These are phyloP conservation scores for Diphasiastrum complanatum DNA, from an alignment of 83 land plant species.

Conservation along the genomic window DNA sequence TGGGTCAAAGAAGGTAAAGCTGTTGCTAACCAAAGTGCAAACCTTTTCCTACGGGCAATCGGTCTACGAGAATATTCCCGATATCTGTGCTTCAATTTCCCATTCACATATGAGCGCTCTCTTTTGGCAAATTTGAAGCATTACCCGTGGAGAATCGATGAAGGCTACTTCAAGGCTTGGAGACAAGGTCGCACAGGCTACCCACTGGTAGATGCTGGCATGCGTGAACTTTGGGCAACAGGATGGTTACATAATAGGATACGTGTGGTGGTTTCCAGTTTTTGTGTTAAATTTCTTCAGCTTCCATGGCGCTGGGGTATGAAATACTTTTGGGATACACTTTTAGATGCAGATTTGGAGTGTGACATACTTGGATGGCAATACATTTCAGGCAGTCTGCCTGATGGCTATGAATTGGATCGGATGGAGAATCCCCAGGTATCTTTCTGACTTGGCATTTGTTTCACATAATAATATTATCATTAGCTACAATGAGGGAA, in stretches of 20 bases:
- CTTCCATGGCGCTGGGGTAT: constrained; percentile 40
- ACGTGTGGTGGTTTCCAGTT: constrained; percentile 33
- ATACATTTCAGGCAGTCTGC: constrained; percentile 33
- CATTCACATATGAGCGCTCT: constrained; percentile 35
- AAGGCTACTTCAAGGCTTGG: constrained; percentile 31
- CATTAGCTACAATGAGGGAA: too few species aligned
- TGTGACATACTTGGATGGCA: constrained; percentile 36
- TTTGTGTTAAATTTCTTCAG: constrained; percentile 34
- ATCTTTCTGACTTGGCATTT: background rate
- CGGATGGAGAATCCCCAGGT: constrained; percentile 1
- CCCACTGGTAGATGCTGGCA: constrained; percentile 36
- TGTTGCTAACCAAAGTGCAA: constrained; percentile 17
- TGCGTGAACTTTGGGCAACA: constrained; percentile 37
- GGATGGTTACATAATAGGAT: constrained; percentile 35
- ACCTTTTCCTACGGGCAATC: constrained; percentile 23
- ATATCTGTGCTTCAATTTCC: constrained; percentile 32
- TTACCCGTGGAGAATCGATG: constrained; percentile 32
- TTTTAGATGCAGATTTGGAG: constrained; percentile 34
- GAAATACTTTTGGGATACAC: constrained; percentile 37
- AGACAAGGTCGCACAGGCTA: constrained; percentile 37
- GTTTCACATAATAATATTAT: background rate
- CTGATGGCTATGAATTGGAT: constrained; percentile 31
- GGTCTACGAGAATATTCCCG: constrained; percentile 33
- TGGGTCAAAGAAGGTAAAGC: constrained; percentile 20
- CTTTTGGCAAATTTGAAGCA: constrained; percentile 29